phyloP scores from a whole-genome alignment of 495 filamentous ascomycete species.

The Tuber calosporum region DNA sequence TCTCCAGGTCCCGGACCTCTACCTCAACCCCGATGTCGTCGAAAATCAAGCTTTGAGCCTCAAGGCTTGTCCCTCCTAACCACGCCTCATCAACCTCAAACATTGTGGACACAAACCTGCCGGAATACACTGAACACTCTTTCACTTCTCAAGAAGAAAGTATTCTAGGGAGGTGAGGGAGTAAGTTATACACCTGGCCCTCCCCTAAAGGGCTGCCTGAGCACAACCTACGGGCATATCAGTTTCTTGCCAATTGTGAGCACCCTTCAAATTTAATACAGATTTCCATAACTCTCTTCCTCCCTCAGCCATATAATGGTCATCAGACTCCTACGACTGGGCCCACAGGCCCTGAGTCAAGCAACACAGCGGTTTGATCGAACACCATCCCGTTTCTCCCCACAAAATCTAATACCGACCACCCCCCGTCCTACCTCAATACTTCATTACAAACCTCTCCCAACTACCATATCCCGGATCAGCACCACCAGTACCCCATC shows the following conservation, averaged over 20 bases:
- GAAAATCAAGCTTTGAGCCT: slow-evolving; percentile 26
- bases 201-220: neutral
- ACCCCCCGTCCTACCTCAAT: slow-evolving; percentile 3
- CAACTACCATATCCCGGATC: slow-evolving; percentile 5
- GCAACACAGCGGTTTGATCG: neutral
- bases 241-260: neutral
- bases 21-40: neutral
- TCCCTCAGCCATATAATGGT: neutral
- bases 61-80: slow-evolving; percentile 15
- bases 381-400: neutral
- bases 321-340: neutral
- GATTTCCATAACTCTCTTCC: neutral
- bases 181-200: neutral
- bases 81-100: neutral
- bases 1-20: neutral
- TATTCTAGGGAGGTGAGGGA: neutral
- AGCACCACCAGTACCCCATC: slow-evolving; percentile 28
- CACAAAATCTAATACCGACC: neutral
- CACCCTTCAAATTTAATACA: neutral
- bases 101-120: neutral
- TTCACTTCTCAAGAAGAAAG: neutral
- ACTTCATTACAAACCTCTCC: slow-evolving; percentile 12
- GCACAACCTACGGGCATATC: neutral
- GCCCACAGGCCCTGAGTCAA: neutral
- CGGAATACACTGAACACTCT: neutral